Base-by-base conservation (phyloP, 2,329 filamentous ascomycete species). In the Periglandula ipomoeae region DNA sequence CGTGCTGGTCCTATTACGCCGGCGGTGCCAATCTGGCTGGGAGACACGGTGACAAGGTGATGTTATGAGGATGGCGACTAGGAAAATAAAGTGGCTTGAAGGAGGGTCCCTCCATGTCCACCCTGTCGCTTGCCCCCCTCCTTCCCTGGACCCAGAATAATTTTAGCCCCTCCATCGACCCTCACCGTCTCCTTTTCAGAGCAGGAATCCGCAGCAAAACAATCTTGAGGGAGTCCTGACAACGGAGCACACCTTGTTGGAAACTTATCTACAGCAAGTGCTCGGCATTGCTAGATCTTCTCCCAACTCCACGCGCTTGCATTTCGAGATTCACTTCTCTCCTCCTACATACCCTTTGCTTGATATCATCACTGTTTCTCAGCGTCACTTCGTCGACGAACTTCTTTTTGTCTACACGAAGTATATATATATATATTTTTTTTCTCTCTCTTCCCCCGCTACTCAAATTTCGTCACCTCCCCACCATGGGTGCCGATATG, bases 401-500 rank as follows among this genome's bases (percentile, higher is more conserved):
- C 51, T 17, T 27, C 9, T 35, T 47, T 9, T 32, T 15, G 15
- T 34, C 19, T 19, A 24, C 26, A 46, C 6, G 15, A 11, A 37
- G 8, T 24, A n/a, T 19, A 26, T 39, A 9, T 15, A n/a, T n/a
- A n/a, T n/a, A n/a, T n/a, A n/a, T 56, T 53, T 40, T 47, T 46
- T 17, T n/a, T 11, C 7, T 11, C 11, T 17, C 34, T 35, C 41
- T 47, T 43, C 35, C 45, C 19, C n/a, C 17, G 32, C 49, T 41
- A 47, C 41, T 13, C 45, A 32, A 9, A 35, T 44, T 30, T 49
- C 41, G 46, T 46, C 46, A 38, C n/a, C 15, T 55, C 59, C 60
- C 63, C 64, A 67, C 62, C 59, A 69, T 69, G 67, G 62, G 59
- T 58, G 61, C 61, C 56, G 62, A 69, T 59, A 61, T 63, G 67